phyloP scores from a whole-genome alignment of 2,329 filamentous ascomycete genomes.

The Fusarium pseudoanthophilum region DNA sequence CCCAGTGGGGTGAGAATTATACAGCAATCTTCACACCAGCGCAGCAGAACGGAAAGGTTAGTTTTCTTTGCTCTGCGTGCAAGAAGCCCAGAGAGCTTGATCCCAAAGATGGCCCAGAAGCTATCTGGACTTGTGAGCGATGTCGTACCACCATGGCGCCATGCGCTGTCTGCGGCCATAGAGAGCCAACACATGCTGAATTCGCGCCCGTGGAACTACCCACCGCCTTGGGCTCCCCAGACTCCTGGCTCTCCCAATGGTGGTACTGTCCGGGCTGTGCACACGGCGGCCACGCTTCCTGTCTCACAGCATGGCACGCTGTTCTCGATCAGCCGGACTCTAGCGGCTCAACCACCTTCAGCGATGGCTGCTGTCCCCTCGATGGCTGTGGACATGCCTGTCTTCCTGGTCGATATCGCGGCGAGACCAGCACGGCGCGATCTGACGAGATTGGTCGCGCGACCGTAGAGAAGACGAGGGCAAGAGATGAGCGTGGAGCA shows the following conservation, averaged over 20 bases:
- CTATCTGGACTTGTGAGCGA: conserved; percentile 68
- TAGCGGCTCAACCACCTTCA: conserved; percentile 48
- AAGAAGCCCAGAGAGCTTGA: conserved; percentile 66
- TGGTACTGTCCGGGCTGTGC: conserved; percentile 72
- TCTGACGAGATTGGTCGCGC: conserved; percentile 64
- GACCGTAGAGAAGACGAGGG: conserved; percentile 54
- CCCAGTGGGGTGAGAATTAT: conserved; percentile 66
- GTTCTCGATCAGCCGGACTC: conserved; percentile 40
- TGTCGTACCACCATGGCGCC: conserved; percentile 64
- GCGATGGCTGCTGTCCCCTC: conserved; percentile 70
- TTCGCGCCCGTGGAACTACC: conserved; percentile 49
- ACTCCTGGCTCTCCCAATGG: conserved; percentile 59
- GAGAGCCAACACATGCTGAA: conserved; percentile 59
- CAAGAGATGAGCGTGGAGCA: conserved; percentile 40
- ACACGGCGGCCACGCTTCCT: conserved; percentile 71
- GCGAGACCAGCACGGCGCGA: conserved; percentile 57
- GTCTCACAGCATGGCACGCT: conserved; percentile 69
- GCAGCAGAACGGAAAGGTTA: conserved; percentile 65
- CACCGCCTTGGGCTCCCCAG: conserved; percentile 40
- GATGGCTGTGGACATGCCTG: conserved; percentile 74
- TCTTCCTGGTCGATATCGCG: conserved; percentile 66
- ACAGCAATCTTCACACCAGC: conserved; percentile 63
- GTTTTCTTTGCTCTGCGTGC: conserved; percentile 66
- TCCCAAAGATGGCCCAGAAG: conserved; percentile 55
- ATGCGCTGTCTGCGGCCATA: conserved; percentile 69